Conservation (phyloP, 257 asterid genomes). For the Fraxinus anomala region DNA sequence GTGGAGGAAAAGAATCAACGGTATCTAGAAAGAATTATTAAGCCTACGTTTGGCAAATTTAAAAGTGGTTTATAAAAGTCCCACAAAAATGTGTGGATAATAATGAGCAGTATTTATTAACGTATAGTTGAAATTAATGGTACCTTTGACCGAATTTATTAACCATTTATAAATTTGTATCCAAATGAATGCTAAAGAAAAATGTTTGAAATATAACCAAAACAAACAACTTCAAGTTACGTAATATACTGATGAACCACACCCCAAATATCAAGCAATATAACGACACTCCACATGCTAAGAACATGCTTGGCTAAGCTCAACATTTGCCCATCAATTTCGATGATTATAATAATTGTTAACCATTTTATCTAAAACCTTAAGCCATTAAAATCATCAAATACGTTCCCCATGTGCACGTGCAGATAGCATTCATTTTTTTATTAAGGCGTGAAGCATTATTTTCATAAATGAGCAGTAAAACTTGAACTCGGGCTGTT, state of each 20-base stretch:
- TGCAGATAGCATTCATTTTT: not conserved
- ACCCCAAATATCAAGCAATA: not conserved
- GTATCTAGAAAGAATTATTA: no score
- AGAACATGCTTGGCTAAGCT: not conserved
- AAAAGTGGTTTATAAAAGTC: no score
- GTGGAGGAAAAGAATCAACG: not conserved
- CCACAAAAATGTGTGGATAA: not conserved
- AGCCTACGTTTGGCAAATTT: no score
- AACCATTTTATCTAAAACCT: no score
- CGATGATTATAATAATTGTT: not conserved
- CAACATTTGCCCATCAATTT: not conserved
- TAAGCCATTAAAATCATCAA: no score
- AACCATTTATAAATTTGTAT: no score
- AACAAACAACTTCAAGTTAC: not conserved
- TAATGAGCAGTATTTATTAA: no score
- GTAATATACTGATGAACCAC: not conserved
- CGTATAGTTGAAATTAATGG: no score
- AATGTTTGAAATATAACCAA: not conserved
- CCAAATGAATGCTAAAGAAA: no score
- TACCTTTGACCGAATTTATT: no score
- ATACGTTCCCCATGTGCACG: not conserved
- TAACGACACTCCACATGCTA: not conserved
- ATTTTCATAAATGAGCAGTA: no score
- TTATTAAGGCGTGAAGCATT: no score
- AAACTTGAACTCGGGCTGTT: not conserved